Percentiles rank a stretch among this genome's conserved stretches.
phyloP scores from a whole-genome alignment of 2,329 filamentous ascomycete species.

The Ophiognomonia clavigignenti-juglandacearum region DNA sequence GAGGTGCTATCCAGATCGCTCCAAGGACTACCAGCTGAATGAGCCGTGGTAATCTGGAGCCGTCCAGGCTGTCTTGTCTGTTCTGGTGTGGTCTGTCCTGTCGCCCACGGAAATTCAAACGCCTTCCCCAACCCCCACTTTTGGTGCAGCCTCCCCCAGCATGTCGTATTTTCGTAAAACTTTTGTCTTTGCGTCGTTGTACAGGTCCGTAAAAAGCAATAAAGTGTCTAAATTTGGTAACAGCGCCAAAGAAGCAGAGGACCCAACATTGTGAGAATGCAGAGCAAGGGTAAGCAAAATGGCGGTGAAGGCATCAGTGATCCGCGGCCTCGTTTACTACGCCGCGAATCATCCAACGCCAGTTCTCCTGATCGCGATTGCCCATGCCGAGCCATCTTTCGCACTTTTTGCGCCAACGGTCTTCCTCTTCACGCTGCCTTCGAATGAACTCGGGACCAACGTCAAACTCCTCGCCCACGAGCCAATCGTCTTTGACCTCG shows the following conservation, averaged over 20 bases:
- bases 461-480: slow-evolving; percentile 94
- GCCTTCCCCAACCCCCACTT: slow-evolving; percentile 5
- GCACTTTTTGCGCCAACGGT: slow-evolving; percentile 83
- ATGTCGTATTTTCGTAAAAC: slow-evolving; percentile 8
- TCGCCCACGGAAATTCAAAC: slow-evolving; percentile 5
- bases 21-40: not conserved
- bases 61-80: not conserved
- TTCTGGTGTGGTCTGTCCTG: slow-evolving; percentile 6
- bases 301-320: slow-evolving; percentile 32
- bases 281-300: slow-evolving; percentile 17
- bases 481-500: slow-evolving; percentile 70
- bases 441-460: slow-evolving; percentile 91
- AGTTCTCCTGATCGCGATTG: slow-evolving; percentile 52
- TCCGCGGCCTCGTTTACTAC: slow-evolving; percentile 33
- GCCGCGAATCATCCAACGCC: slow-evolving; percentile 74
- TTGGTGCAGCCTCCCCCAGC: slow-evolving; percentile 9
- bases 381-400: slow-evolving; percentile 72
- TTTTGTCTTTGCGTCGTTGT: slow-evolving; percentile 17
- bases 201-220: slow-evolving; percentile 14
- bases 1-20: slow-evolving; percentile 11
- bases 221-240: slow-evolving; percentile 14
- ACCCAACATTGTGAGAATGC: slow-evolving; percentile 2
- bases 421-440: slow-evolving; percentile 86
- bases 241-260: slow-evolving; percentile 7
- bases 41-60: slow-evolving; percentile 6